Percentiles rank a stretch among this genome's conserved stretches.
Evolutionary conservation across 2,329 filamentous ascomycete genomes (phyloP).

Genomic region (Reticulascus tulasneorum): DNA sequence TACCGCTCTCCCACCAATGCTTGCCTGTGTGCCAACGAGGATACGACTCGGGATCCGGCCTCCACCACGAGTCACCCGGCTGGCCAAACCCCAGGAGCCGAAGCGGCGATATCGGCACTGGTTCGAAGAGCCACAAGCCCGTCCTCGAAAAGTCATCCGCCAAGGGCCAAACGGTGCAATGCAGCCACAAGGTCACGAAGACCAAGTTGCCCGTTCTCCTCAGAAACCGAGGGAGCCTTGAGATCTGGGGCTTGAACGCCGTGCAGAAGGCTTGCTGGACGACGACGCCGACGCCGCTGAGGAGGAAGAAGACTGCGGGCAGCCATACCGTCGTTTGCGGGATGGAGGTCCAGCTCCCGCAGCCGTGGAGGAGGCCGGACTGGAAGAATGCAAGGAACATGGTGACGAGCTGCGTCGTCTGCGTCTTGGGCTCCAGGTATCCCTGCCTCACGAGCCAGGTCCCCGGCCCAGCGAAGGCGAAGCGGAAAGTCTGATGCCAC

Average conservation of each 20-base stretch:
- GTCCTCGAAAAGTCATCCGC: constrained; percentile 70
- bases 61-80: constrained; percentile 60
- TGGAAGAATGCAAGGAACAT: constrained; percentile 56
- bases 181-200: constrained; percentile 65
- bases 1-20: constrained; percentile 56
- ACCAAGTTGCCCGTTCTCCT: constrained; percentile 55
- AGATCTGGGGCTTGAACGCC: constrained; percentile 26
- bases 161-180: constrained; percentile 60
- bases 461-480: constrained; percentile 61
- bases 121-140: constrained; percentile 78
- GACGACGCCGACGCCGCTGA: constrained; percentile 63
- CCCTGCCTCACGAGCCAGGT: constrained; percentile 39
- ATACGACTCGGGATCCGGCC: constrained; percentile 55
- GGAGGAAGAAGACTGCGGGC: constrained; percentile 66
- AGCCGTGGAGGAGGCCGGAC: constrained; percentile 66
- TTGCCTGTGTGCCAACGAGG: constrained; percentile 54
- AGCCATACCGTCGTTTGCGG: constrained; percentile 46
- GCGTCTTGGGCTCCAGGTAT: constrained; percentile 31
- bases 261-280: constrained; percentile 46
- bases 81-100: constrained; percentile 62
- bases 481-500: constrained; percentile 91
- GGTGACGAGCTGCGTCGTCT: constrained; percentile 27
- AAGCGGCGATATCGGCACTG: constrained; percentile 71
- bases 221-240: constrained; percentile 38
- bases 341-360: constrained; percentile 65